These are phyloP conservation scores for Ustilago cynodontis DNA, from an alignment of 1,284 basidiomycete species.

Conservation along the genomic window DNA sequence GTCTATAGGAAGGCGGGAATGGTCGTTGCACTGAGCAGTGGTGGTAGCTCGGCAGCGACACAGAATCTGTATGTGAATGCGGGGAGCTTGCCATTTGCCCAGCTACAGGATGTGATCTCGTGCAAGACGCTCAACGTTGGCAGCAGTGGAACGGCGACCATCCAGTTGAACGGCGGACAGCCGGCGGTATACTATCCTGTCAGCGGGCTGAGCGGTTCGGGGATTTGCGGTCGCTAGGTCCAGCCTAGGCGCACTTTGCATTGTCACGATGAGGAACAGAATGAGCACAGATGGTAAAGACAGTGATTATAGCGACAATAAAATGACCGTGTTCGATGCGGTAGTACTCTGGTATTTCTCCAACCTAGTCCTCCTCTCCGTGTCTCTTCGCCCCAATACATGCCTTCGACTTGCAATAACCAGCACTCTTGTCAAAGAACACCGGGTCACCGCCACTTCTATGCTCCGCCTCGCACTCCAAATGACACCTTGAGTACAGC, in stretches of 20 bases:
- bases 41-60: constrained; percentile 73
- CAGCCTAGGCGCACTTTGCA: neutral
- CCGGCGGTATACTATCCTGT: constrained; percentile 28
- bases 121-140: constrained; percentile 74
- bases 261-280: neutral
- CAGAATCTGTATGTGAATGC: constrained; percentile 63
- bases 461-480: constrained; percentile 20
- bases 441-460: constrained; percentile 12
- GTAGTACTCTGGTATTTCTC: neutral
- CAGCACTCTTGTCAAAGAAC: constrained; percentile 20
- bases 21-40: constrained; percentile 78
- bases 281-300: neutral
- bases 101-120: constrained; percentile 77
- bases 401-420: constrained; percentile 22
- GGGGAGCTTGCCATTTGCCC: constrained; percentile 71
- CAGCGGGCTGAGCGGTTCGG: constrained; percentile 12
- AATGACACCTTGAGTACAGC: constrained; percentile 22
- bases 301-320: neutral
- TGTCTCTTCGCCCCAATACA: neutral
- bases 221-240: constrained; percentile 18
- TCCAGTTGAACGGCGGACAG: constrained; percentile 32
- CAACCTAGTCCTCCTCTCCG: neutral
- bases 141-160: constrained; percentile 71
- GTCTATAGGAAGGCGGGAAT: constrained; percentile 78
- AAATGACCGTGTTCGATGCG: neutral